These are phyloP conservation scores for Epichloe scottii DNA, from an alignment of 2,329 filamentous ascomycete genomes.

Conservation along the genomic window DNA sequence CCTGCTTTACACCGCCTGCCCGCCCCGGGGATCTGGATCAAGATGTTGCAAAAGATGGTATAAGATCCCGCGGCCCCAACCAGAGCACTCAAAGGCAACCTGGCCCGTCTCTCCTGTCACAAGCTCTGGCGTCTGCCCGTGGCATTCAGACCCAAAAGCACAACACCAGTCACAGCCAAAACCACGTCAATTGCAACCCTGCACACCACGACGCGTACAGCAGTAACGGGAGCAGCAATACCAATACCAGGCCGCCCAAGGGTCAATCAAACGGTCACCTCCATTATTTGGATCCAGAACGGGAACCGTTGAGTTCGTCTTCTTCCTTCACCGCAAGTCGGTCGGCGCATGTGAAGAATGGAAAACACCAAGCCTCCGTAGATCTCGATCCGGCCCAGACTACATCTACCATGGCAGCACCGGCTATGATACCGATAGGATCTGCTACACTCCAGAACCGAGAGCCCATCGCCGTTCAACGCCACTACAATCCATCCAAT, in stretches of 20 bases:
- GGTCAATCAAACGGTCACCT: background rate
- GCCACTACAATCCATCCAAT: constrained; percentile 19
- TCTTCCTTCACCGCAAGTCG: constrained; percentile 1
- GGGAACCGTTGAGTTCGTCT: background rate
- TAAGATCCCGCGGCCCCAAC: constrained; percentile 33
- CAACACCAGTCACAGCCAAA: background rate
- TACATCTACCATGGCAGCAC: constrained; percentile 19
- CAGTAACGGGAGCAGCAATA: background rate
- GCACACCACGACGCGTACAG: background rate
- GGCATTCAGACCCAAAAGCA: constrained; percentile 26
- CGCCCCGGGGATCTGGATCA: constrained; percentile 4
- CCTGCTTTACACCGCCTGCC: background rate
- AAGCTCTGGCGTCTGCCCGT: constrained; percentile 46
- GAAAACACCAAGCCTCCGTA: constrained; percentile 5
- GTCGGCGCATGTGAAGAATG: constrained; percentile 5
- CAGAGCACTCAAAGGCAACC: constrained; percentile 20
- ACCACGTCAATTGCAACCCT: background rate
- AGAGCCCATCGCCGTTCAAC: constrained; percentile 19
- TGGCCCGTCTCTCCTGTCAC: constrained; percentile 43
- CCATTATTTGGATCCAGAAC: background rate
- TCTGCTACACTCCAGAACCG: constrained; percentile 15
- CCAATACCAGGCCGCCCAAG: background rate
- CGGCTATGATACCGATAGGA: constrained; percentile 19
- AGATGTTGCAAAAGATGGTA: constrained; percentile 18
- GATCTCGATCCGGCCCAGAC: constrained; percentile 1